Conservation (phyloP, 179 eudicot genomes). For the Patellifolia procumbens region DNA sequence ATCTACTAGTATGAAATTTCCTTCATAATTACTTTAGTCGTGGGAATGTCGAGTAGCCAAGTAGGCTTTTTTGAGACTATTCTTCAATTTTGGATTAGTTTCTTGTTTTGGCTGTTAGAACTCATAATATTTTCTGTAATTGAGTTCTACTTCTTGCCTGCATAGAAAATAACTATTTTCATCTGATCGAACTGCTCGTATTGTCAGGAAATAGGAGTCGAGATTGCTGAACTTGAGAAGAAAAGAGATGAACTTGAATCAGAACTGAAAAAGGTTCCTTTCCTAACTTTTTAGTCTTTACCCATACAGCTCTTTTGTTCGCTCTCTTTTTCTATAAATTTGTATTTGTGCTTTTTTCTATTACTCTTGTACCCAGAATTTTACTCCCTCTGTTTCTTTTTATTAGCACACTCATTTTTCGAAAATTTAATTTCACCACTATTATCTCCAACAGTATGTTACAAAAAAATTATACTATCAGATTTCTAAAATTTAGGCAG, state of each 20-base stretch:
- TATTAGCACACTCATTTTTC: no score
- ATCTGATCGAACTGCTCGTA: constrained; percentile 15
- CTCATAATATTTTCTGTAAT: background rate
- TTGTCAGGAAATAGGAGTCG: constrained; percentile 74
- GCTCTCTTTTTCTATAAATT: background rate
- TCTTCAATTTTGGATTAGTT: background rate
- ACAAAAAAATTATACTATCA: no score
- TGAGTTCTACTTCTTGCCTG: background rate
- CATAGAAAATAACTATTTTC: background rate
- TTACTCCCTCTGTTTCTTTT: background rate
- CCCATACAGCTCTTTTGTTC: background rate
- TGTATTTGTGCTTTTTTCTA: background rate
- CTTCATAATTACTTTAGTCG: background rate
- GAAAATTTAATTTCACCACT: no score
- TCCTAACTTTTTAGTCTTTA: constrained; percentile 4
- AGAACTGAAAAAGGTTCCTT: constrained; percentile 71
- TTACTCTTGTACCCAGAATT: background rate
- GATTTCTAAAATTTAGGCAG: no score
- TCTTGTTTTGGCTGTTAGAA: constrained; percentile 4
- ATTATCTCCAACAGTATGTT: no score
- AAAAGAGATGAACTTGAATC: constrained; percentile 94
- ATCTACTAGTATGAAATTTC: background rate
- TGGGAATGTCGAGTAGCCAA: background rate
- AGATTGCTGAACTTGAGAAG: constrained; percentile 83
- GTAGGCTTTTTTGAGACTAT: background rate